phyloP scores from a whole-genome alignment of 371 early-diverging fungal genomes.

The Apophysomyces elegans region DNA sequence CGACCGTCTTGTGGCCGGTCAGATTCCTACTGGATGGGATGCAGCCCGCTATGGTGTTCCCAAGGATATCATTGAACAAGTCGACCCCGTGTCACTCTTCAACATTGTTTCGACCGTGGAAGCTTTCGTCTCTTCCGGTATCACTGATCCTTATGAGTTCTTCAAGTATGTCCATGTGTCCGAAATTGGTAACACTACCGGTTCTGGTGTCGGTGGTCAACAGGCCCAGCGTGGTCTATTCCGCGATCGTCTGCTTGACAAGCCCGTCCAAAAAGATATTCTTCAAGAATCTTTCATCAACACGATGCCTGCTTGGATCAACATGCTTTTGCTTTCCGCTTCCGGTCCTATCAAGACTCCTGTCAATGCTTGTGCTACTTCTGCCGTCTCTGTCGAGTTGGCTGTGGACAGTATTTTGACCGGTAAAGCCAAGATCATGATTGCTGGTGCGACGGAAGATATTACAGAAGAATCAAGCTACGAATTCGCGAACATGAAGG shows the following conservation, averaged over 20 bases:
- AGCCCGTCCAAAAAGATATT: conserved; percentile 92
- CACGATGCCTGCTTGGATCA: conserved; percentile 97
- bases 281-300: conserved; percentile 96
- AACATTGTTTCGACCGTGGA: conserved; percentile 92
- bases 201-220: conserved; percentile 91
- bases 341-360: conserved; percentile 98
- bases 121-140: conserved; percentile 90
- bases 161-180: conserved; percentile 96
- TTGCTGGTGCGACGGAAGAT: conserved; percentile 95
- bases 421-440: conserved; percentile 94
- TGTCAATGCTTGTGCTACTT: conserved; percentile 94
- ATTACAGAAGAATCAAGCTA: conserved; percentile 92
- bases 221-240: conserved; percentile 79
- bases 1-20: conserved; percentile 95
- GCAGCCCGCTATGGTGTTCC: conserved; percentile 95
- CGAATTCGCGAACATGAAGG: conserved; percentile 98
- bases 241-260: conserved; percentile 79
- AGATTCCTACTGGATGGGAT: conserved; percentile 96
- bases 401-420: conserved; percentile 89
- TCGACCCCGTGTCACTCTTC: conserved; percentile 90
- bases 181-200: conserved; percentile 92
- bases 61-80: conserved; percentile 89
- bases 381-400: conserved; percentile 91
- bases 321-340: conserved; percentile 92
- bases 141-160: conserved; percentile 97